Conservation (phyloP, 768 basidiomycete species). For the Russula griseocarnosa region DNA sequence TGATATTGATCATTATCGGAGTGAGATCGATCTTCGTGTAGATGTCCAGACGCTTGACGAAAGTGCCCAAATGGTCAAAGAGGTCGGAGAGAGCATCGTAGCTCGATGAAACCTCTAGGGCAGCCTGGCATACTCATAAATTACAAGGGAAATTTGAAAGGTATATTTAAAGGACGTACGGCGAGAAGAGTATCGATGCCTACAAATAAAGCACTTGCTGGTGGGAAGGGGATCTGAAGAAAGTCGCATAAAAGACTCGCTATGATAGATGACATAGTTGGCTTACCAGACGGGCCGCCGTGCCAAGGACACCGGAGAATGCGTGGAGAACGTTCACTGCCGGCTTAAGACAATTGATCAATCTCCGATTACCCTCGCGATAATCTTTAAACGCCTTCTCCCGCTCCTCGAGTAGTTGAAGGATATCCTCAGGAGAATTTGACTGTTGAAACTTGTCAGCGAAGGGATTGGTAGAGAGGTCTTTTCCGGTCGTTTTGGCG, state of each 20-base stretch:
- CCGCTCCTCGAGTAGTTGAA: not conserved
- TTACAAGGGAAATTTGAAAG: not conserved
- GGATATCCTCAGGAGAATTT: not conserved
- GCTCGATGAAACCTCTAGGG: not conserved
- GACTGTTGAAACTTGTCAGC: not conserved
- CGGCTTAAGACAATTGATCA: not conserved
- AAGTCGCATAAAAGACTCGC: not conserved
- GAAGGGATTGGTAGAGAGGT: not conserved
- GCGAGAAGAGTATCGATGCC: not conserved
- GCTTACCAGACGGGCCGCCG: not conserved
- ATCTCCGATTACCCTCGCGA: not conserved
- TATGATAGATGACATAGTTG: too few species aligned
- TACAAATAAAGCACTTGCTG: not conserved
- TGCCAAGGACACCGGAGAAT: not conserved
- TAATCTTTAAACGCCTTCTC: not conserved
- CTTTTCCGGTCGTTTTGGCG: not conserved
- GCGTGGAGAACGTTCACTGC: not conserved
- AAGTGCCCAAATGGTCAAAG: not conserved
- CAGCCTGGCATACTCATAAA: not conserved
- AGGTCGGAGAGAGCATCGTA: not conserved
- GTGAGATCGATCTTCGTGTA: not conserved
- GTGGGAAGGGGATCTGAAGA: not conserved
- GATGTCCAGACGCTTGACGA: not conserved
- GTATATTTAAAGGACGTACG: not conserved
- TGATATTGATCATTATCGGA: not conserved